These are phyloP conservation scores for Sporothrix humicola DNA, from an alignment of 2,329 filamentous ascomycete species.

Conservation along the genomic window DNA sequence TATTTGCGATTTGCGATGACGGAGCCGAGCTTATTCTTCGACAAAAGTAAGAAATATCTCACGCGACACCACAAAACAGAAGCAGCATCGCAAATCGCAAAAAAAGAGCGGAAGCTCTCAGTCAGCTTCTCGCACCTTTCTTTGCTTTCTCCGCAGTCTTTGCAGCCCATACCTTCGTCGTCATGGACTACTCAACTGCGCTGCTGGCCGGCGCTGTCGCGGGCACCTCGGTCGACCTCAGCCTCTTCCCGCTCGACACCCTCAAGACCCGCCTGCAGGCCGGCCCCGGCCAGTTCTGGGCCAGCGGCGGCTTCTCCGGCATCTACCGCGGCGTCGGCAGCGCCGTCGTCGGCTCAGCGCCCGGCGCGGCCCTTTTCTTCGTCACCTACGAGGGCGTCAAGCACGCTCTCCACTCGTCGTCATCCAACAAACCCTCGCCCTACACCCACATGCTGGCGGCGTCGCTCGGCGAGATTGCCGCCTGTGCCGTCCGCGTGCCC, in stretches of 20 bases:
- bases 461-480: conserved; percentile 84
- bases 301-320: conserved; percentile 84
- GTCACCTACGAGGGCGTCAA: conserved; percentile 87
- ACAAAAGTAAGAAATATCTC: neutral
- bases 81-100: neutral
- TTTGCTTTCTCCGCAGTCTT: neutral
- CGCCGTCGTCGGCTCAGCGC: conserved; percentile 87
- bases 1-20: conserved; percentile 4
- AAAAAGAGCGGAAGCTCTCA: neutral
- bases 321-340: conserved; percentile 93
- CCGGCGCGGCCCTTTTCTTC: conserved; percentile 96
- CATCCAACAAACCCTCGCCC: conserved; percentile 30
- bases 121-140: neutral
- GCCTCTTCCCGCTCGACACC: conserved; percentile 96
- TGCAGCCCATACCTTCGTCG: neutral
- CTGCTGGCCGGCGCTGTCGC: conserved; percentile 85
- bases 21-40: neutral
- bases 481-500: conserved; percentile 89
- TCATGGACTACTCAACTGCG: conserved; percentile 62
- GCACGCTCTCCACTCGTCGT: conserved; percentile 47
- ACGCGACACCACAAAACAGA: conserved; percentile 15
- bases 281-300: conserved; percentile 67
- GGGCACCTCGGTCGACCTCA: conserved; percentile 94
- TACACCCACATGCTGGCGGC: conserved; percentile 81
- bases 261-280: conserved; percentile 97